Evolutionary conservation across 2,329 filamentous ascomycete genomes (phyloP).

Genomic region (Rhynchosporium secalis): DNA sequence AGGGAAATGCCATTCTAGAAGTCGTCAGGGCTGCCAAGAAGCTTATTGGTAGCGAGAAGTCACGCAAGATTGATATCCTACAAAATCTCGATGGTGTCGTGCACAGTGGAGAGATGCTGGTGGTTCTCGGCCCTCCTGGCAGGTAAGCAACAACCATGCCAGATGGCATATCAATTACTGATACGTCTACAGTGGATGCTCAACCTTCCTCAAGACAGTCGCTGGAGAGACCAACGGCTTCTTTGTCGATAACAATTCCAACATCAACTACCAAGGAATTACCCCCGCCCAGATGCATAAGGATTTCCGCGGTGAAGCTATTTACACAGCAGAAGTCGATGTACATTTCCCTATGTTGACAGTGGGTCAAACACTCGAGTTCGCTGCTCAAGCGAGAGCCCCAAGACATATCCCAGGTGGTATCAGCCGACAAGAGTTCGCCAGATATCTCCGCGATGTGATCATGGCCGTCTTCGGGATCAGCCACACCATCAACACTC

Average conservation of each 20-base stretch:
- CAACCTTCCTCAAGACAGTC: constrained; percentile 62
- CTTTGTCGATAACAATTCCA: constrained; percentile 49
- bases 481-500: constrained; percentile 68
- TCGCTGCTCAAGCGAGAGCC: constrained; percentile 68
- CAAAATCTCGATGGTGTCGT: constrained; percentile 63
- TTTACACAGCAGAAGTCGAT: constrained; percentile 75
- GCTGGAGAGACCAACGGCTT: constrained; percentile 55
- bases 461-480: constrained; percentile 72
- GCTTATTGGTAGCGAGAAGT: constrained; percentile 53
- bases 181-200: constrained; percentile 50
- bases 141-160: constrained; percentile 41
- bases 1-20: constrained; percentile 56
- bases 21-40: constrained; percentile 45
- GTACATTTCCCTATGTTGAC: constrained; percentile 74
- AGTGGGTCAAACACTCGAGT: constrained; percentile 71
- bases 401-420: constrained; percentile 62
- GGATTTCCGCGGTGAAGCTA: constrained; percentile 57
- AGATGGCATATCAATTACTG: neutral
- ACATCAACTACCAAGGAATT: constrained; percentile 63
- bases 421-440: constrained; percentile 57
- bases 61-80: constrained; percentile 56
- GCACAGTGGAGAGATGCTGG: constrained; percentile 62
- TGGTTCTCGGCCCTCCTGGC: constrained; percentile 66
- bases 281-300: constrained; percentile 52
- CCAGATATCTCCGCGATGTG: constrained; percentile 46